Conservation (phyloP, 73 alveolate species). For the Tetrahymena elliotti region DNA sequence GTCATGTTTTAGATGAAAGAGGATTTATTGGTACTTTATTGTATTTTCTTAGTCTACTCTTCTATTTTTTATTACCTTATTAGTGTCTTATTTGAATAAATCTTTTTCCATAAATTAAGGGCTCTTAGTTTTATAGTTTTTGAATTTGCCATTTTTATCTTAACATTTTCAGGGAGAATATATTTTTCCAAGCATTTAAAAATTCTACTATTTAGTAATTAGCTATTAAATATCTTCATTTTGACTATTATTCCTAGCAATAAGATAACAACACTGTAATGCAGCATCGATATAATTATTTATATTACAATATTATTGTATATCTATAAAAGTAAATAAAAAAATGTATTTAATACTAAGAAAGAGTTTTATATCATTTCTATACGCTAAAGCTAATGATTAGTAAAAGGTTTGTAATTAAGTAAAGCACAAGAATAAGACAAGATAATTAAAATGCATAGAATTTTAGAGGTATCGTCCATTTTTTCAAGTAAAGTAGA, state of each 20-base stretch:
- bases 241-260: neutral
- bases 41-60: neutral
- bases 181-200: neutral
- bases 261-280: neutral
- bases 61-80: neutral
- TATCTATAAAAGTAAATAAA: no score
- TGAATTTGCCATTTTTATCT: no score
- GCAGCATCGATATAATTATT: neutral
- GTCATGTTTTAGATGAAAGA: neutral
- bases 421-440: neutral
- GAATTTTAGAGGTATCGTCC: neutral
- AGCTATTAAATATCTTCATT: neutral
- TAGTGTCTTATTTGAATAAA: no score
- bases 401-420: neutral
- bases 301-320: neutral
- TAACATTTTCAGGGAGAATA: neutral
- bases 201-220: neutral
- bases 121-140: neutral
- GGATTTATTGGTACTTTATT: neutral
- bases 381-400: neutral
- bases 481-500: neutral
- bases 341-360: neutral
- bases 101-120: neutral
- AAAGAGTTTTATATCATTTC: neutral
- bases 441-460: neutral